These are phyloP conservation scores for Talaromyces marneffei DNA, from an alignment of 2,329 filamentous ascomycete genomes.

Conservation along the genomic window DNA sequence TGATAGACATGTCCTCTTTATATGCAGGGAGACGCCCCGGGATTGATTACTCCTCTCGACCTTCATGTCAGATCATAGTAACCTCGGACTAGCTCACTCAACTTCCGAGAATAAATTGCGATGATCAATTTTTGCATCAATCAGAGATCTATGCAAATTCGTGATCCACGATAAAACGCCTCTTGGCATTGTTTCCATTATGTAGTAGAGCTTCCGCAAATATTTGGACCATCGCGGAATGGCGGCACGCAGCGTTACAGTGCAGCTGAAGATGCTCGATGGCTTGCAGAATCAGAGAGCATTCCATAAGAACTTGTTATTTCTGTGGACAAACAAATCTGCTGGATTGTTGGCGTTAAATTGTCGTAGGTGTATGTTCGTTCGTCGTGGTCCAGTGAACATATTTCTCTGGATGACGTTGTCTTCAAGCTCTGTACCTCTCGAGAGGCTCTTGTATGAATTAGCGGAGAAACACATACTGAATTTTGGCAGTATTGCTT, in stretches of 20 bases:
- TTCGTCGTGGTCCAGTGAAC: neutral
- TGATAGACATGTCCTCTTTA: neutral
- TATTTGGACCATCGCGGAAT: constrained; percentile 9
- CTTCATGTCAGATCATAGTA: neutral
- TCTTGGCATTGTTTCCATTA: neutral
- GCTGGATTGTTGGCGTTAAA: neutral
- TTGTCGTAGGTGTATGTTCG: neutral
- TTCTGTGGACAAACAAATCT: neutral
- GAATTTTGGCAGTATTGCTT: no score
- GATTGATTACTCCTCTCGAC: neutral
- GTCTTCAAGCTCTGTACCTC: neutral
- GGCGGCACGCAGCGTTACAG: constrained; percentile 9
- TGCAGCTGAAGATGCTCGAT: neutral
- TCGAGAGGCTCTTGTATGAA: neutral
- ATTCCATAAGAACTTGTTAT: neutral
- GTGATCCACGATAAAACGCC: neutral
- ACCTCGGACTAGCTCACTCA: neutral
- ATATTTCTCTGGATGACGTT: neutral
- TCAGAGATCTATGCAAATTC: neutral
- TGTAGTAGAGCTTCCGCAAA: neutral
- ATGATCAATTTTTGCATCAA: neutral
- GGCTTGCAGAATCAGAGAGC: neutral
- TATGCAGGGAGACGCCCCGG: neutral
- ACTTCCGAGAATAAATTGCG: neutral
- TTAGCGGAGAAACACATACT: no score